Evolutionary conservation across 805 yeast genomes (phyloP).

Genomic region (Suhomyces prunicola): DNA sequence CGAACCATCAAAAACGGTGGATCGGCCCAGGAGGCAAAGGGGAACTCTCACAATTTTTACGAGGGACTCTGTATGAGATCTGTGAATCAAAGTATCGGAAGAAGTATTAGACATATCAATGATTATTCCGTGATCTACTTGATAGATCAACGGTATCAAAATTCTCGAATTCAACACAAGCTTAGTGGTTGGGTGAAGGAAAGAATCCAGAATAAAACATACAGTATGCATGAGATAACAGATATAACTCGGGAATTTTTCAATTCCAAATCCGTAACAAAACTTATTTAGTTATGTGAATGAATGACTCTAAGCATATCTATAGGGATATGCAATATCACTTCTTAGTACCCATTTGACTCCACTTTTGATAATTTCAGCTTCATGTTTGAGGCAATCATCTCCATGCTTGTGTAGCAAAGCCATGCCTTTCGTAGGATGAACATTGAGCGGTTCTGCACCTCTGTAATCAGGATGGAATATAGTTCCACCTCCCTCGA

Average conservation of each 20-base stretch:
- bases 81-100: slow-evolving; percentile 87
- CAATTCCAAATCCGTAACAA: slow-evolving; percentile 11
- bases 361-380: slow-evolving; percentile 48
- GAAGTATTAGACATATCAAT: slow-evolving; percentile 79
- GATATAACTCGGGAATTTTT: slow-evolving; percentile 28
- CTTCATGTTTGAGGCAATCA: slow-evolving; percentile 61
- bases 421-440: slow-evolving; percentile 55
- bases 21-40: slow-evolving; percentile 42
- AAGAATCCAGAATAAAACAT: slow-evolving; percentile 12
- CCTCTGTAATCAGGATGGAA: slow-evolving; percentile 38
- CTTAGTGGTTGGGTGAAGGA: slow-evolving; percentile 69
- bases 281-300: slow-evolving; percentile 3
- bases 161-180: slow-evolving; percentile 48
- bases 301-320: background rate
- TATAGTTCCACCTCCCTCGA: slow-evolving; percentile 58
- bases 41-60: slow-evolving; percentile 54
- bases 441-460: slow-evolving; percentile 30
- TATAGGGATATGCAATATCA: slow-evolving; percentile 42
- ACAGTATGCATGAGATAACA: slow-evolving; percentile 12
- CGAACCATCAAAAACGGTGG: slow-evolving; percentile 49
- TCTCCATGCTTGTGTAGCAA: slow-evolving; percentile 64
- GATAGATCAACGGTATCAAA: slow-evolving; percentile 60
- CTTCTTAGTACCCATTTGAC: slow-evolving; percentile 63
- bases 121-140: slow-evolving; percentile 79
- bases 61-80: slow-evolving; percentile 89